These are phyloP conservation scores for Pichia sp. DNA, from an alignment of 1,139 yeast species.

Conservation along the genomic window DNA sequence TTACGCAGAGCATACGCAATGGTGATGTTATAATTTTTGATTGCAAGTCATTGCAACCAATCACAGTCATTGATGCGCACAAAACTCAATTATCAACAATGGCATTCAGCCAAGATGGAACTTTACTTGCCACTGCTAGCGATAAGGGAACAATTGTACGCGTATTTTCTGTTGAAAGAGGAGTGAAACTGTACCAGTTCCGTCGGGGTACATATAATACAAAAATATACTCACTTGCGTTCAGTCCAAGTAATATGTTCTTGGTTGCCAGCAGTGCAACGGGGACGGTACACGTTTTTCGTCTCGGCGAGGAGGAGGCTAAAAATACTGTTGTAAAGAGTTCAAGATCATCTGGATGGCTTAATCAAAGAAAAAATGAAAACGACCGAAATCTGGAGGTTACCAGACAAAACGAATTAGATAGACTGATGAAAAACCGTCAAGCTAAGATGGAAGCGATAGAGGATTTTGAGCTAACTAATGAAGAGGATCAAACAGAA, in stretches of 20 bases:
- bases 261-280: constrained; percentile 86
- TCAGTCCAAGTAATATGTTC: constrained; percentile 69
- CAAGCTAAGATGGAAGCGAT: constrained; percentile 10
- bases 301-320: constrained; percentile 59
- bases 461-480: constrained; percentile 2
- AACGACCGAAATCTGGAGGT: constrained; percentile 12
- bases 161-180: constrained; percentile 79
- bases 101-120: constrained; percentile 75
- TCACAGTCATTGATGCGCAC: constrained; percentile 90
- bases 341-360: constrained; percentile 18
- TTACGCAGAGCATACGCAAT: constrained; percentile 38
- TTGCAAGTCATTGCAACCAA: constrained; percentile 70
- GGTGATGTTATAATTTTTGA: constrained; percentile 92
- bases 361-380: constrained; percentile 11
- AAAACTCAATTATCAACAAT: constrained; percentile 79
- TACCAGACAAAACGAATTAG: constrained; percentile 18
- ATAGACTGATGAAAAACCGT: constrained; percentile 13
- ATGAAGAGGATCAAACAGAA: constrained; percentile 1
- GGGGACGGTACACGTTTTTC: constrained; percentile 88
- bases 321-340: constrained; percentile 31
- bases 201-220: constrained; percentile 94
- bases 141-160: constrained; percentile 93
- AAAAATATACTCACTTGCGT: constrained; percentile 74
- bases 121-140: constrained; percentile 85
- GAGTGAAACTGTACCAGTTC: constrained; percentile 80